Base-by-base conservation (phyloP, 2,329 filamentous ascomycete genomes). In the Xylariaceae sp. region DNA sequence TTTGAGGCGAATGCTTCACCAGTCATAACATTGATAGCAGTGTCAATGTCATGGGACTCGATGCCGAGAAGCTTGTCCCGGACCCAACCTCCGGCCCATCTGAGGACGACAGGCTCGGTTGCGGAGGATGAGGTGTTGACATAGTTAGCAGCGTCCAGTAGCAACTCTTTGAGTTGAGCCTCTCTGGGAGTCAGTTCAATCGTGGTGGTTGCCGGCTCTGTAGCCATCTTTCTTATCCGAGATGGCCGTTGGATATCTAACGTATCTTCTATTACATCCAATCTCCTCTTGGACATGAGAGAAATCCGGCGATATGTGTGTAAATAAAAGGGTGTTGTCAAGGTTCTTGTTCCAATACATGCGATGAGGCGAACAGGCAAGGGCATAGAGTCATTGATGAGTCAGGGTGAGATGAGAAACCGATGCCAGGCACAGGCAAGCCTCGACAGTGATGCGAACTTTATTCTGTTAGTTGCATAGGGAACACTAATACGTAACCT, bases 61-160 rank as follows among this genome's bases (percentile, higher is more conserved):
- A 87, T 80, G 17, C 86, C 85, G 3, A 95, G 82, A 2, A 95
- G 82, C 75, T 91, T 93, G 77, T 96, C 91, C 36, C 91, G 87
- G 9, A 95, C 91, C 91, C 91, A 96, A 23, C 91, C 91, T 56
- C 91, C 91, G 0, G 91, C 91, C 83, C 90, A 94, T 46, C 91
- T 87, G 41, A 95, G 78, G 16, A 87, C 78, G 12, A 88, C 72
- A 17, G 87, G 81, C 63, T 87, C 80, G 12, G 75, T 69, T 8
- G 84, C 69, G 47, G 79, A 68, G 43, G 76, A 74, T 1, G 76
- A 70, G 26, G 73, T 67, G 65, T 90, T 83, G 60, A 92, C 87
- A 67, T 87, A 88, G 9, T 81, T 74, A 21, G 90, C 91, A n/a
- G 92, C 90, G 70, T 96, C 91, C 16, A 97, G 80, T 17, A 98